Conservation (phyloP, 2,329 filamentous ascomycete genomes). For the Sporothrix pallida region DNA sequence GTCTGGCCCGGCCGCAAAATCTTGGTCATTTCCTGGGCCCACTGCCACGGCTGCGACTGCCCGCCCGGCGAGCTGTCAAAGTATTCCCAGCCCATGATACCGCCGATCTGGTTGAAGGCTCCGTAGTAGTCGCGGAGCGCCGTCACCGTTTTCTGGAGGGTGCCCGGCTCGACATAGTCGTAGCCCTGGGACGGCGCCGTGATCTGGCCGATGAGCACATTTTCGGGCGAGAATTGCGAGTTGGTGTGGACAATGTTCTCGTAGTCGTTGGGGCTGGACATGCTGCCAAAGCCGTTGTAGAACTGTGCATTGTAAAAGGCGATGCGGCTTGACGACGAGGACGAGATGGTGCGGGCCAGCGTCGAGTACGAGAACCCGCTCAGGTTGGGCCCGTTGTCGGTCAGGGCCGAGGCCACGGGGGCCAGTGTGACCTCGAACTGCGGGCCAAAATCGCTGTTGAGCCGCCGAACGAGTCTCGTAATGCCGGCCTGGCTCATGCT, state of each 20-base stretch:
- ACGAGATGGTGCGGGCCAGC: conserved; percentile 65
- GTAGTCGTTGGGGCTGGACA: conserved; percentile 55
- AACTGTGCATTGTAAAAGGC: conserved; percentile 91
- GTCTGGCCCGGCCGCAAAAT: conserved; percentile 45
- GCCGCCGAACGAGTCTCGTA: conserved; percentile 65
- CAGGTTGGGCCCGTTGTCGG: conserved; percentile 64
- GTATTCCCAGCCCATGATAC: conserved; percentile 95
- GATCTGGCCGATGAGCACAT: conserved; percentile 79
- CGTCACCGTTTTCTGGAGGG: conserved; percentile 52
- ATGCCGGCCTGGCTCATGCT: conserved; percentile 68
- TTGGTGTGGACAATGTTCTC: conserved; percentile 52
- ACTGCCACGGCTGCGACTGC: conserved; percentile 70
- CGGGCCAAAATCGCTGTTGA: conserved; percentile 68
- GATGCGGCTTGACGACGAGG: conserved; percentile 70
- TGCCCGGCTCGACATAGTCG: conserved; percentile 58
- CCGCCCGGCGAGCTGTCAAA: conserved; percentile 79
- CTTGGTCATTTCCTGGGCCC: conserved; percentile 71
- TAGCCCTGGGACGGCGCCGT: conserved; percentile 76
- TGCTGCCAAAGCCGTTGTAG: conserved; percentile 84
- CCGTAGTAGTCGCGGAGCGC: conserved; percentile 59
- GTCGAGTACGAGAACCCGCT: conserved; percentile 82
- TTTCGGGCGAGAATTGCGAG: conserved; percentile 65
- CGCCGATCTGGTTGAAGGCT: conserved; percentile 65
- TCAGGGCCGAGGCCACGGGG: conserved; percentile 74
- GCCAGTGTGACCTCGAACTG: conserved; percentile 76